Base-by-base conservation (phyloP, 176 grass and related monocot genomes). In the Alopecurus myosuroides region DNA sequence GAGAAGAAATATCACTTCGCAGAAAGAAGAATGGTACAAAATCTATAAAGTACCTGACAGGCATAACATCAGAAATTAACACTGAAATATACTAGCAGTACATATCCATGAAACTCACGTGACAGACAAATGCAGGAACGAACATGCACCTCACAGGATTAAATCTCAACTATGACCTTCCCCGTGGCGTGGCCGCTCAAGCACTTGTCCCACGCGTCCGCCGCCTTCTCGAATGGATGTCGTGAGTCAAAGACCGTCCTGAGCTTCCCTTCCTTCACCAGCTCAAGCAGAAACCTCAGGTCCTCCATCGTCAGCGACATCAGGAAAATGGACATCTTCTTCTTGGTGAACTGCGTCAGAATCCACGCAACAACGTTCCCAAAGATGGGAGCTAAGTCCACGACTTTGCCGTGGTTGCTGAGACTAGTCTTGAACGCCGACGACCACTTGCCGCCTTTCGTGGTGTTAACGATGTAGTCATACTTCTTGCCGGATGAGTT, bases 161-260 rank as follows among this genome's bases (percentile, higher is more conserved):
- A 87, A 2, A 83, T 79, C 42, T 83, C 79, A 23, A 83, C 41
- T 26, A 90, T 49, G 50, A 90, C 26, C 73, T 90, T 90, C 20
- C 88, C 84, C 7, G 74, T 87, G 0, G 88, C 84, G 9, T 90
- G 79, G 14, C 73, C 52, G 7, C 81, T 50, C 63, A 79, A 79
- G 74, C 79, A 79, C 79, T 84, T 87, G 17, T 69, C 52, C 88
- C 88, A 90, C 5, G 79, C 84, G 10, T 90, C 84, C 0, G 70
- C 53, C 7, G 73, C 84, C 48, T 65, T 73, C 36, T 74, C 79
- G 0, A 87, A 90, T 5, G 84, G 71, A 52, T 74, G 25, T 25
- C 31, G 36, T 2, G 88, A 90, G 49, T 90, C 79, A 34, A 84
- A 30, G 3, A 86, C 88, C 6, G 88, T 84, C 63, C 37, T 72